Evolutionary conservation across 2,329 filamentous ascomycete species (phyloP), one percentile per base, ranked within the genome.

Genomic region (Ophiognomonia clavigignenti-juglandacearum): DNA sequence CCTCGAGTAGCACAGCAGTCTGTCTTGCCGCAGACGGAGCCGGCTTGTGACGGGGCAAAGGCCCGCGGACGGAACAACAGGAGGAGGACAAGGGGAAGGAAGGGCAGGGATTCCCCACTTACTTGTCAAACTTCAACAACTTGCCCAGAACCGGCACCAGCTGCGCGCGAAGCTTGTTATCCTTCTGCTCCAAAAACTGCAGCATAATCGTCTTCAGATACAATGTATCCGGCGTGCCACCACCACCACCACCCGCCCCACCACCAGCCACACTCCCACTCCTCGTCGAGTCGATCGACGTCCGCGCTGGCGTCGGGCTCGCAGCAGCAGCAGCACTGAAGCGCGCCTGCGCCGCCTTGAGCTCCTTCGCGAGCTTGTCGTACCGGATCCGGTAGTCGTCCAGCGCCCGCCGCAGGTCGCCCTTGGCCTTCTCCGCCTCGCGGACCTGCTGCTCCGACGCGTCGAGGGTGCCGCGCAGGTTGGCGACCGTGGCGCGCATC

Each of bases 371-470:
- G 4, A 91, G 65, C 69, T 88, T 92, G 61, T 96, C 91, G 52
- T 92, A 80, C 11, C 86, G 80, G 46, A 76, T 72, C 54, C 85
- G 84, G 23, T 83, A 80, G 55, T 96, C 91, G 56, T 96, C 89
- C 3, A 95, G 75, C 26, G 85, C 74, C 35, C 82, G 80, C 38
- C 86, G 79, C 42, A 95, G 69, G 51, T 96, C 90, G 0, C 73
- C 70, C 54, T 85, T 86, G 60, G 95, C 88, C 67, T 83, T 88
- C 64, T 96, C 91, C 5, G 87, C 74, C n/a, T 93, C 86, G 24
- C 83, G 78, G 0, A 87, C 82, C 64, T 95, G 88, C 61, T 79
- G 83, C 67, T 98, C 93, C 29, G 86, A 92, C 39, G 88, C 87
- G 56, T 97, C 91, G 1, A 98, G 74, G 0, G 90, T 83, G 49